These are phyloP conservation scores for Torulaspora pretoriensis DNA, from an alignment of 1,139 yeast species.

Conservation along the genomic window DNA sequence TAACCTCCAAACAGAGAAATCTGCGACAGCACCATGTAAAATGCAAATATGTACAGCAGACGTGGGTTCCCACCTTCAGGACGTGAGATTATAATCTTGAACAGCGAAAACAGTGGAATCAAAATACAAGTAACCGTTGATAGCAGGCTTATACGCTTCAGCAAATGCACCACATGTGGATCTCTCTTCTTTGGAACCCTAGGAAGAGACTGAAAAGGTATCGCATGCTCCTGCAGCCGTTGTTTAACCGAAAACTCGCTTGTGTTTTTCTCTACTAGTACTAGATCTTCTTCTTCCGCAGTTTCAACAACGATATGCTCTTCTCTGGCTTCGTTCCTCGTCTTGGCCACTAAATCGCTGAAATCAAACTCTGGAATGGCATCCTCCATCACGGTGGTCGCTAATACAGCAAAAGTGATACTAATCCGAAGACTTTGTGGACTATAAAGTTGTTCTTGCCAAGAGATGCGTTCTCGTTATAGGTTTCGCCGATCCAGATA, in stretches of 20 bases:
- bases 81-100: conserved; percentile 21
- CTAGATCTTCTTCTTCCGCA: conserved; percentile 5
- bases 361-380: conserved; percentile 27
- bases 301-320: conserved; percentile 11
- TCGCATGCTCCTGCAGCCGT: background rate
- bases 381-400: conserved; percentile 14
- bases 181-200: conserved; percentile 18
- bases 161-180: conserved; percentile 26
- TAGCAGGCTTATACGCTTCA: conserved; percentile 26
- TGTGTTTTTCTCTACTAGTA: background rate
- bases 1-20: conserved; percentile 53
- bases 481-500: background rate
- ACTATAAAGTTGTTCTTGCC: background rate
- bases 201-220: conserved; percentile 2
- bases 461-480: background rate
- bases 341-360: conserved; percentile 15
- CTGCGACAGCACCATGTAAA: conserved; percentile 43
- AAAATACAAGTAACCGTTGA: conserved; percentile 25
- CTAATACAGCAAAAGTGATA: background rate
- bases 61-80: conserved; percentile 16
- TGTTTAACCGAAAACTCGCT: background rate
- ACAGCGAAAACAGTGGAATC: conserved; percentile 23
- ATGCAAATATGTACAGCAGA: conserved; percentile 37
- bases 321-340: conserved; percentile 7
- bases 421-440: background rate